Evolutionary conservation across 805 yeast species (phyloP).

Genomic region (Candida palmyrensis): DNA sequence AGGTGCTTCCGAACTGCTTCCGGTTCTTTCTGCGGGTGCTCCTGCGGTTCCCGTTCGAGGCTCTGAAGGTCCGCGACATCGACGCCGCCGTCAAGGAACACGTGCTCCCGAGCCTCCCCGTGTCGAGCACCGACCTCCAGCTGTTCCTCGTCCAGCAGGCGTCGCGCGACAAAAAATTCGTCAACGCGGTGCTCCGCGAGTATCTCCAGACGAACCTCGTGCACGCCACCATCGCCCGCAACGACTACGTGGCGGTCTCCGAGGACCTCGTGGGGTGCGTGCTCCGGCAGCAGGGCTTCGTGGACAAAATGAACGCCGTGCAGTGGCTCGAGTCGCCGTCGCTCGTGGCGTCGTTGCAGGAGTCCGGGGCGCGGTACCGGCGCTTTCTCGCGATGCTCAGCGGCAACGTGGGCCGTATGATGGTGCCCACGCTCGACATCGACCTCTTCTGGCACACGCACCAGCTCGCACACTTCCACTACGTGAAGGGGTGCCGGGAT

Average conservation of each 20-base stretch:
- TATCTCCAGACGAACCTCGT: constrained; percentile 8
- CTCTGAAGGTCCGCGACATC: not conserved
- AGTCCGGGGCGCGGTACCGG: constrained; percentile 4
- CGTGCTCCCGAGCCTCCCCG: no score
- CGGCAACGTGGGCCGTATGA: not conserved
- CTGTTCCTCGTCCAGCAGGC: not conserved
- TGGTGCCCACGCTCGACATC: constrained; percentile 10
- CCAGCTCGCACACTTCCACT: constrained; percentile 4
- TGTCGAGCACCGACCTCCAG: no score
- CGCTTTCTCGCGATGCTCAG: constrained; percentile 5
- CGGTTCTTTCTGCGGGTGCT: not conserved
- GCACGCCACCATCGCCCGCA: constrained; percentile 4
- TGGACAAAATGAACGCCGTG: constrained; percentile 8
- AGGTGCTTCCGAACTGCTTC: not conserved
- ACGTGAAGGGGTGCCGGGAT: constrained; percentile 3
- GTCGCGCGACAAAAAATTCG: not conserved
- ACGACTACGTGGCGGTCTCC: not conserved
- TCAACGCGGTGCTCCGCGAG: constrained; percentile 3
- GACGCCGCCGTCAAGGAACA: not conserved
- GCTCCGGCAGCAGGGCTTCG: constrained; percentile 7
- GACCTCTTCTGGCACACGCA: constrained; percentile 11
- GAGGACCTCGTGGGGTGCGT: constrained; percentile 11
- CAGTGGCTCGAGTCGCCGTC: constrained; percentile 8
- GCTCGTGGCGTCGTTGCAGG: constrained; percentile 2
- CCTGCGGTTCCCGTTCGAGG: not conserved